Conservation (phyloP, 2,329 filamentous ascomycete genomes). For the Pestalotiopsis sp. region DNA sequence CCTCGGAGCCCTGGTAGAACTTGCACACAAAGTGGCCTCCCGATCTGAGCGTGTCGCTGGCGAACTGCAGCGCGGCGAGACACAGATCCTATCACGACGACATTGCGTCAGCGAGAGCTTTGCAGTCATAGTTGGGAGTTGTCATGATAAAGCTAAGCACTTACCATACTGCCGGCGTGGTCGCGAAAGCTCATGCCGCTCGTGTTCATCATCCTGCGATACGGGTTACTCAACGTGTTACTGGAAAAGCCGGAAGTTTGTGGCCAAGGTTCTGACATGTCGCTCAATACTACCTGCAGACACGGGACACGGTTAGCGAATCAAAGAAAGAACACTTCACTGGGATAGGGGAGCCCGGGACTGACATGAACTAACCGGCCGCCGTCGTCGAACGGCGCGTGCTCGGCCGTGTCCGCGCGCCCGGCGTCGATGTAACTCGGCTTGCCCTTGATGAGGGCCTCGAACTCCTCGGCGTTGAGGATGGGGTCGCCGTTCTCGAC, state of each 20-base stretch:
- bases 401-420: slow-evolving; percentile 41
- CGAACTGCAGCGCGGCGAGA: slow-evolving; percentile 79
- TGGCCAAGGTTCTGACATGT: slow-evolving; percentile 98
- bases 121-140: too few species aligned
- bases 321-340: too few species aligned
- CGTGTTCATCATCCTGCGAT: slow-evolving; percentile 99
- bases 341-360: neutral
- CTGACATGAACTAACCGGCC: slow-evolving; percentile 69
- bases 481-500: neutral
- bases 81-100: slow-evolving; percentile 73
- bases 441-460: slow-evolving; percentile 34
- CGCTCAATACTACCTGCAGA: slow-evolving; percentile 79
- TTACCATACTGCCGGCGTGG: slow-evolving; percentile 92
- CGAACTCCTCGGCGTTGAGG: slow-evolving; percentile 18
- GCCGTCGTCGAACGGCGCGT: slow-evolving; percentile 33
- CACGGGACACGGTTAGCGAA: neutral
- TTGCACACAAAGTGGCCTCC: slow-evolving; percentile 96
- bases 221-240: slow-evolving; percentile 92
- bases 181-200: slow-evolving; percentile 85
- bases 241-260: slow-evolving; percentile 77
- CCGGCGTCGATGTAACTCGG: slow-evolving; percentile 69
- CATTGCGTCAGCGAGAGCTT: neutral
- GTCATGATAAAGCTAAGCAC: slow-evolving; percentile 24
- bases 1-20: slow-evolving; percentile 90
- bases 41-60: slow-evolving; percentile 75